phyloP scores from a whole-genome alignment of 1,284 basidiomycete species.

The Somion occarium region DNA sequence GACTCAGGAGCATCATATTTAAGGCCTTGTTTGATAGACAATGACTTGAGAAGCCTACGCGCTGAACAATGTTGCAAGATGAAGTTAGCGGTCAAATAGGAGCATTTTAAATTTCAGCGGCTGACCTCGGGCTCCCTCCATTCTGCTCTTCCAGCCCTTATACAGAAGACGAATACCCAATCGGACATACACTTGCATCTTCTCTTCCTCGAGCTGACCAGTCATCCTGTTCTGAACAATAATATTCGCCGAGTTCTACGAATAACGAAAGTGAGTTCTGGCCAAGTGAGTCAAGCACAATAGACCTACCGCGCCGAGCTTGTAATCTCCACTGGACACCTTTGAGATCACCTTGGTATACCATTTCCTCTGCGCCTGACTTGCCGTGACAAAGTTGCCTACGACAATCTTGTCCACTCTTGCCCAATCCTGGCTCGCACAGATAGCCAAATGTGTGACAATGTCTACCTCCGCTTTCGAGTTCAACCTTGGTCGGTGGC shows the following conservation, averaged over 20 bases:
- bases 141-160: slow-evolving; percentile 62
- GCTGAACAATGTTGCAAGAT: no score
- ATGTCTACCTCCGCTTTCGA: slow-evolving; percentile 91
- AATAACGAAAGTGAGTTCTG: neutral
- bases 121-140: neutral
- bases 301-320: slow-evolving; percentile 76
- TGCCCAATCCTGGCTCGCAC: slow-evolving; percentile 90
- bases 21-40: slow-evolving; percentile 91
- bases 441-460: slow-evolving; percentile 89
- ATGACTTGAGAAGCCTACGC: slow-evolving; percentile 76
- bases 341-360: slow-evolving; percentile 87
- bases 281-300: slow-evolving; percentile 9
- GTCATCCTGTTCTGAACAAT: slow-evolving; percentile 90
- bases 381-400: slow-evolving; percentile 93
- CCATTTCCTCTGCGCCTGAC: slow-evolving; percentile 96
- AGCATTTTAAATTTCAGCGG: neutral
- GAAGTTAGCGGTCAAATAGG: neutral
- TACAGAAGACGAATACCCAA: slow-evolving; percentile 91
- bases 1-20: slow-evolving; percentile 91
- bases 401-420: slow-evolving; percentile 87
- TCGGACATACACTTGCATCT: slow-evolving; percentile 95
- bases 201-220: slow-evolving; percentile 94
- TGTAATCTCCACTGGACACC: slow-evolving; percentile 83
- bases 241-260: slow-evolving; percentile 90
- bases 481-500: slow-evolving; percentile 82